A percentile compares a stretch with the other conserved stretches of the same genome.
phyloP scores from a whole-genome alignment of 495 filamentous ascomycete species.

The Poronia punctata region DNA sequence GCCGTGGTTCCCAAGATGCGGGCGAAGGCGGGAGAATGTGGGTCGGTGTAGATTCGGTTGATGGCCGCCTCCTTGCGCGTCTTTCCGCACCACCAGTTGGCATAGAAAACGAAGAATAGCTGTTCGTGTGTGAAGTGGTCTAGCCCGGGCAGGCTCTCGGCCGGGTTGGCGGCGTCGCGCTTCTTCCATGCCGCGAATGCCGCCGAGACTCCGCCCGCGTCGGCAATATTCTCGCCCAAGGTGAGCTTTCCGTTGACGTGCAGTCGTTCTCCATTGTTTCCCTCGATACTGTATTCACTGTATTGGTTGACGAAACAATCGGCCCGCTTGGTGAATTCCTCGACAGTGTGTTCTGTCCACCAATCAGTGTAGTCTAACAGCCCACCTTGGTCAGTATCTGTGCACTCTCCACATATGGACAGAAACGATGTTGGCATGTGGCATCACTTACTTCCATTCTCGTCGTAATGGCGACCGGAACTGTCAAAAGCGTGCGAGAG shows the following conservation, averaged over 20 bases:
- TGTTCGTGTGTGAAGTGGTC: constrained; percentile 61
- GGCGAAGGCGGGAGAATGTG: constrained; percentile 55
- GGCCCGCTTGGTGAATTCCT: constrained; percentile 55
- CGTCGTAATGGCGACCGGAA: constrained; percentile 59
- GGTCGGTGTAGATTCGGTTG: constrained; percentile 52
- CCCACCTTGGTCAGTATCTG: background rate
- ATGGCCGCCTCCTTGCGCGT: constrained; percentile 49
- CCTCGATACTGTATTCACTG: constrained; percentile 52
- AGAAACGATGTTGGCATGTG: no score
- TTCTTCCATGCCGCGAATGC: constrained; percentile 63
- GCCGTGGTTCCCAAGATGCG: constrained; percentile 58
- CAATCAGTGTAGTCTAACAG: constrained; percentile 54
- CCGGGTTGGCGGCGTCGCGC: constrained; percentile 40
- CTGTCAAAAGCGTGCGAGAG: constrained; percentile 71
- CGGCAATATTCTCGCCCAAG: constrained; percentile 69
- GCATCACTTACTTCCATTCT: constrained; percentile 42
- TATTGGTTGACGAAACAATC: constrained; percentile 70
- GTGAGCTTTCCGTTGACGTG: constrained; percentile 65
- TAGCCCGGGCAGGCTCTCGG: constrained; percentile 56
- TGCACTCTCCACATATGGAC: no score
- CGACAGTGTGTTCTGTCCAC: constrained; percentile 61
- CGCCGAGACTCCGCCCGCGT: constrained; percentile 62
- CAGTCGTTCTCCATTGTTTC: constrained; percentile 45
- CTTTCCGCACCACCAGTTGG: constrained; percentile 64
- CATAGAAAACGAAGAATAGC: constrained; percentile 64